Conservation (phyloP, 768 basidiomycete species). For the Boletus reticuloceps region DNA sequence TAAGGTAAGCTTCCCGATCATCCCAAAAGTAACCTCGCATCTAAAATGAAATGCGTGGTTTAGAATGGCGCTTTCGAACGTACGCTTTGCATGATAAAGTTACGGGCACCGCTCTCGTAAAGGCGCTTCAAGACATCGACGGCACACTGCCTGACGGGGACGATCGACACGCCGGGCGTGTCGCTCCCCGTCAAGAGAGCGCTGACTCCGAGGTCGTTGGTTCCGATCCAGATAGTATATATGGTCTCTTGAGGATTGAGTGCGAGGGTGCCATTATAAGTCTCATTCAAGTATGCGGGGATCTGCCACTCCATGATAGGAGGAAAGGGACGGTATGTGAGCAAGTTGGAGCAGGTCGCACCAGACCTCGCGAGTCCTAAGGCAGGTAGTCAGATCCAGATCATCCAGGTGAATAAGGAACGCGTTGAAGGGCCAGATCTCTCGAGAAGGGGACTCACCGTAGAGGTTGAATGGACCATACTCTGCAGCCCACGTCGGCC, state of each 20-base stretch:
- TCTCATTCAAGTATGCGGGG: slow-evolving; percentile 48
- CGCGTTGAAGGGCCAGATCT: too few species aligned
- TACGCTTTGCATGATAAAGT: slow-evolving; percentile 70
- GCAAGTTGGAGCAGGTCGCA: slow-evolving; percentile 62
- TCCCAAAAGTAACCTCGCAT: too few species aligned
- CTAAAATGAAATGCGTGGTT: too few species aligned
- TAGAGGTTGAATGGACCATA: slow-evolving; percentile 52
- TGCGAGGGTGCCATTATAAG: slow-evolving; percentile 39
- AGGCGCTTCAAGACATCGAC: slow-evolving; percentile 57
- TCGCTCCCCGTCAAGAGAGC: slow-evolving; percentile 53
- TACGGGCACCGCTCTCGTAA: slow-evolving; percentile 57
- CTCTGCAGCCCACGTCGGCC: slow-evolving; percentile 60
- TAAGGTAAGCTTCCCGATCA: neutral
- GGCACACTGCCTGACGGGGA: slow-evolving; percentile 56
- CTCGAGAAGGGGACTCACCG: slow-evolving; percentile 25
- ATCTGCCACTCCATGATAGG: slow-evolving; percentile 48
- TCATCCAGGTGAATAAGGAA: neutral
- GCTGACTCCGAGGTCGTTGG: slow-evolving; percentile 58
- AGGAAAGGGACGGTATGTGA: slow-evolving; percentile 58
- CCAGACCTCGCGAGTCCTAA: slow-evolving; percentile 53
- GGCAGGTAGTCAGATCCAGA: too few species aligned
- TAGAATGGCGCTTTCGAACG: slow-evolving; percentile 14
- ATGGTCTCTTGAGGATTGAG: slow-evolving; percentile 44
- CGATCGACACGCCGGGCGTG: slow-evolving; percentile 46
- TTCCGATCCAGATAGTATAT: slow-evolving; percentile 69